Base-by-base conservation (phyloP, 345 rosid species). In the Dipteronia dyeriana region DNA sequence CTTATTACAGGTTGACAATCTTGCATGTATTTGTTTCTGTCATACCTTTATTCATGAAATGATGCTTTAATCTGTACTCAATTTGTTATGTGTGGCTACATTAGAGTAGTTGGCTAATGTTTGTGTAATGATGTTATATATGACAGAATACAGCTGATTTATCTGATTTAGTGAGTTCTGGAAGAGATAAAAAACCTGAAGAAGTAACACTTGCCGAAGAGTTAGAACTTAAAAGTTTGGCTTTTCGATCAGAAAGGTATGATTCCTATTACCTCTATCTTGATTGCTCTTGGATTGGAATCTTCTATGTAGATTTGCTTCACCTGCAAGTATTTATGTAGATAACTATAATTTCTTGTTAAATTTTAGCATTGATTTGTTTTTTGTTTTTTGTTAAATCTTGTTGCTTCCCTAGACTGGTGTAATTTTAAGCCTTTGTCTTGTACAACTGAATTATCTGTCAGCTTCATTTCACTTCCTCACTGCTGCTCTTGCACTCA, bases 91-190 rank as follows among this genome's bases (percentile, higher is more conserved):
- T 70, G 56, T 61, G 49, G 16, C 41, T 61, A 17, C 61, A 63
- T 56, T 64, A 14, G 38, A 34, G 63, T 68, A 17, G 64, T 22
- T 79, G 38, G 45, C 84, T 66, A 45, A 81, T 43, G n/a, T 23
- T 25, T 54, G 14, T 66, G 49, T 71, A 63, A 62, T 47, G 72
- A 53, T 82, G 67, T 43, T 80, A 29, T 62, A 68, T 84, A 57
- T 85, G 66, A 81, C 96, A 97, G 98, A 97, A 94, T 87, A 89
- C 90, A n/a, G 83, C 91, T 80, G 99, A 94, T 88, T 94, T 97
- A 73, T 92, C 96, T 79, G 99, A 97, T 87, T 94, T 97, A 73
- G 90, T 97, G 79, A 94, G 97, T 84, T 97, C 99, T 59, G 97
- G 97, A 84, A 89, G 98, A 87, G 97, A 97, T 79, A 87, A 89